Conservation (phyloP, 352 stramenopile species). For the Saprolegnia parasitica region DNA sequence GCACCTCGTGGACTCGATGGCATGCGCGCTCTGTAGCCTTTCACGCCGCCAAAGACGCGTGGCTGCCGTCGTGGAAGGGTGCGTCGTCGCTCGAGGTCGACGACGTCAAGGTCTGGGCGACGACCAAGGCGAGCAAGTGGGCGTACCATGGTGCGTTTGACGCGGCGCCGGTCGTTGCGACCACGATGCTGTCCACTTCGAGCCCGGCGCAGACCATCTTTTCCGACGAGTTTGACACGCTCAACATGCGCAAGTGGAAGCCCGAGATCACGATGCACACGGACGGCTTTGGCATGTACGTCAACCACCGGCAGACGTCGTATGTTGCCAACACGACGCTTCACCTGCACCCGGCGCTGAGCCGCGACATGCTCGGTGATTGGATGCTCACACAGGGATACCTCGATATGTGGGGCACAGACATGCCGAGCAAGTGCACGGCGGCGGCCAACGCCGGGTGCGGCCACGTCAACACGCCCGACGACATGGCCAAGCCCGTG, state of each 20-base stretch:
- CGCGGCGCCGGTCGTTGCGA: not conserved
- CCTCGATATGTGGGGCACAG: slow-evolving; percentile 27
- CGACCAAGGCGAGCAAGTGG: slow-evolving; percentile 6
- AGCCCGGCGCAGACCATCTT: not conserved
- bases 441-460: slow-evolving; percentile 6
- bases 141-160: slow-evolving; percentile 22
- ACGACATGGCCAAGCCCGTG: slow-evolving; percentile 17
- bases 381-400: slow-evolving; percentile 16
- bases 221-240: slow-evolving; percentile 15
- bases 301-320: slow-evolving; percentile 22
- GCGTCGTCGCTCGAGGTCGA: slow-evolving; percentile 28
- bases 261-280: slow-evolving; percentile 26
- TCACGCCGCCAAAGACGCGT: slow-evolving; percentile 31
- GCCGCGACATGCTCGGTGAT: slow-evolving; percentile 17
- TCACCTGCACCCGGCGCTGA: slow-evolving; percentile 9
- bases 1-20: not conserved
- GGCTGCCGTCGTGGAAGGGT: slow-evolving; percentile 33
- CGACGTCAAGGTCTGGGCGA: slow-evolving; percentile 32
- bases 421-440: slow-evolving; percentile 24
- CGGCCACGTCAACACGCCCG: slow-evolving; percentile 12
- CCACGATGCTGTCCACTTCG: not conserved
- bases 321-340: slow-evolving; percentile 14
- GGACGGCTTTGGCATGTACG: slow-evolving; percentile 23
- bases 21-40: slow-evolving; percentile 30
- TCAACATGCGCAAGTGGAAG: slow-evolving; percentile 25